Evolutionary conservation across 2,329 filamentous ascomycete genomes (phyloP).

Genomic region (Colletotrichum gigasporum): DNA sequence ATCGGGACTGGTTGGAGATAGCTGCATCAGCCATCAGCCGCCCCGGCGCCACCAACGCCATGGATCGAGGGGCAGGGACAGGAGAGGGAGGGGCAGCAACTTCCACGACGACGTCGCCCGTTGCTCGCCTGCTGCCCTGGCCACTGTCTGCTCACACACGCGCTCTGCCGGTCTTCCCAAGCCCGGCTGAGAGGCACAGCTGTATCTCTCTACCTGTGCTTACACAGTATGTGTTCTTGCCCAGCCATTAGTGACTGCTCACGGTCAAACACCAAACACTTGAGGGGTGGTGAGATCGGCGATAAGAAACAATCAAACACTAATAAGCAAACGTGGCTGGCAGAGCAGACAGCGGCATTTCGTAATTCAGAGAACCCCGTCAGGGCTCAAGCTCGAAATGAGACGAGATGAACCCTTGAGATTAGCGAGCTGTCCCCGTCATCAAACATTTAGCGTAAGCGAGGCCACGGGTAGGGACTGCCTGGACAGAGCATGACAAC

Average conservation of each 20-base stretch:
- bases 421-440: conserved; percentile 8
- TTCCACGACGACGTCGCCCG: not conserved
- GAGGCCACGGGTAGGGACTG: not conserved
- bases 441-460: not conserved
- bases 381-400: not conserved
- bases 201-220: no score
- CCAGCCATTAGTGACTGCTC: not conserved
- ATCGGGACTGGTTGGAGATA: conserved; percentile 26
- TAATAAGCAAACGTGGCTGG: not conserved
- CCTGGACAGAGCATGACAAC: not conserved
- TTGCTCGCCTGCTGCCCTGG: not conserved
- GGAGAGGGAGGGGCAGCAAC: no score
- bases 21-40: conserved; percentile 28
- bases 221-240: not conserved
- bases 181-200: not conserved
- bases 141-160: not conserved
- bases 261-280: no score
- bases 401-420: conserved; percentile 15
- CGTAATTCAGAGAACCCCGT: not conserved
- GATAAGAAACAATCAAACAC: conserved; percentile 1
- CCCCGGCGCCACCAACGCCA: conserved; percentile 19
- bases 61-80: not conserved
- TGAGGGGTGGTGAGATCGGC: conserved; percentile 9
- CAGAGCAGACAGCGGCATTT: not conserved
- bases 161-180: not conserved